Conservation (phyloP, 2,329 filamentous ascomycete species). For the Aspergillus transmontanensis region DNA sequence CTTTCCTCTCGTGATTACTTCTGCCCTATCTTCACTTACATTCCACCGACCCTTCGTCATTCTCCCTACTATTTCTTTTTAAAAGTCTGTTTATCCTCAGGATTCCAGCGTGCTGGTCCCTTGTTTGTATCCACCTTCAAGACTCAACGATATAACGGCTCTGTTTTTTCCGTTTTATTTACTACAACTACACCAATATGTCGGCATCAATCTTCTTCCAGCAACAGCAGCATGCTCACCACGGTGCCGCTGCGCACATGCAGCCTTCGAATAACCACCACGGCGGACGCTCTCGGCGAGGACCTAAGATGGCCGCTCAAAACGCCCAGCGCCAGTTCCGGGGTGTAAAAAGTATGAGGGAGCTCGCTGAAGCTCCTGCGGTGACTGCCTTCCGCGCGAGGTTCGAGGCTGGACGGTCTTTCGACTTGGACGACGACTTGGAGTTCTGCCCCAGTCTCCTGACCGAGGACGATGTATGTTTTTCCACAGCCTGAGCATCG, state of each 20-base stretch:
- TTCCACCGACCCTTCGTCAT: constrained; percentile 23
- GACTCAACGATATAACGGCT: constrained; percentile 21
- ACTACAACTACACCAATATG: constrained; percentile 39
- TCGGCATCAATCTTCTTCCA: constrained; percentile 50
- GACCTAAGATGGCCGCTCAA: constrained; percentile 77
- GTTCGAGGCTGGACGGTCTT: constrained; percentile 89
- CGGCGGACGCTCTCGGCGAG: constrained; percentile 80
- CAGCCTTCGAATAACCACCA: constrained; percentile 72
- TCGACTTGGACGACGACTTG: constrained; percentile 93
- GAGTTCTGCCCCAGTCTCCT: constrained; percentile 92
- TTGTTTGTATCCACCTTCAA: constrained; percentile 31
- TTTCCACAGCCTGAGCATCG: constrained; percentile 2
- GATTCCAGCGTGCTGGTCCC: constrained; percentile 24
- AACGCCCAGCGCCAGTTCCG: constrained; percentile 86
- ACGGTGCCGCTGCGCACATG: constrained; percentile 56
- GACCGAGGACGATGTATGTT: constrained; percentile 85
- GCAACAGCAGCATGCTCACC: constrained; percentile 48
- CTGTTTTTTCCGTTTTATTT: constrained; percentile 11
- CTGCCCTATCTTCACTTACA: constrained; percentile 22
- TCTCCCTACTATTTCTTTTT: constrained; percentile 26
- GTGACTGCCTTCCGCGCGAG: constrained; percentile 79
- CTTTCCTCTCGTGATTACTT: constrained; percentile 19
- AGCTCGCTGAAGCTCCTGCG: constrained; percentile 75
- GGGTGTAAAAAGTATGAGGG: constrained; percentile 81
- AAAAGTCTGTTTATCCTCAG: constrained; percentile 14